Evolutionary conservation across 2,329 filamentous ascomycete species (phyloP).

Genomic region (Neonectria neomacrospora): DNA sequence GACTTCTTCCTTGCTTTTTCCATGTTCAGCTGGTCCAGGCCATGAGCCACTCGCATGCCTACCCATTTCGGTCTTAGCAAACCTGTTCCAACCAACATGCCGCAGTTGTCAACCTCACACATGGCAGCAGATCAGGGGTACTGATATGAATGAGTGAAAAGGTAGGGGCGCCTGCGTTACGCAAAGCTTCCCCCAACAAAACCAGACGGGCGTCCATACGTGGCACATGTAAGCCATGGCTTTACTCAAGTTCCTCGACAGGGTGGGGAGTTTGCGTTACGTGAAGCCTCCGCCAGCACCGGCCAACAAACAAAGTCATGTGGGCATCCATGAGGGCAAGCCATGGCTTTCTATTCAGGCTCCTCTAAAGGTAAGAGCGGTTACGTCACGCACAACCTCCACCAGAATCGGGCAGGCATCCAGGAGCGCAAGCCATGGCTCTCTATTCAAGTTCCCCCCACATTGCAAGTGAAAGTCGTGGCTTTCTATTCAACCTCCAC

Average conservation of each 20-base stretch:
- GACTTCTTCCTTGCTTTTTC: background rate
- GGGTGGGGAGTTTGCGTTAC: background rate
- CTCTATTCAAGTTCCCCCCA: too few species aligned
- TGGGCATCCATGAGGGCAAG: background rate
- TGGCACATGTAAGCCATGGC: too few species aligned
- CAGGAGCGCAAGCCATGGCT: too few species aligned
- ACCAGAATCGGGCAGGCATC: too few species aligned
- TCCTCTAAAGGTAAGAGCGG: too few species aligned
- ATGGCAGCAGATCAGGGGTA: background rate
- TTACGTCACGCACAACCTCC: too few species aligned
- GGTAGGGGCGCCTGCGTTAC: background rate
- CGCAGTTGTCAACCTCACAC: background rate
- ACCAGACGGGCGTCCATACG: background rate
- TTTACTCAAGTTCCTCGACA: background rate
- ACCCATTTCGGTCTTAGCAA: too few species aligned
- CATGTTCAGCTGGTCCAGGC: background rate
- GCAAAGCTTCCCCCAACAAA: background rate
- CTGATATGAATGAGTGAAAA: background rate
- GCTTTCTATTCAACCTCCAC: too few species aligned
- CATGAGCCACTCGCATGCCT: too few species aligned
- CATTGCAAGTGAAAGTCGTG: too few species aligned
- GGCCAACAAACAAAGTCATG: background rate
- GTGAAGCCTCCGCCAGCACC: background rate
- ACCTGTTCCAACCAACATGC: too few species aligned
- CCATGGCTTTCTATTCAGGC: background rate